These are phyloP conservation scores for Rubroboletus satanas DNA, from an alignment of 768 basidiomycete species.

Conservation along the genomic window DNA sequence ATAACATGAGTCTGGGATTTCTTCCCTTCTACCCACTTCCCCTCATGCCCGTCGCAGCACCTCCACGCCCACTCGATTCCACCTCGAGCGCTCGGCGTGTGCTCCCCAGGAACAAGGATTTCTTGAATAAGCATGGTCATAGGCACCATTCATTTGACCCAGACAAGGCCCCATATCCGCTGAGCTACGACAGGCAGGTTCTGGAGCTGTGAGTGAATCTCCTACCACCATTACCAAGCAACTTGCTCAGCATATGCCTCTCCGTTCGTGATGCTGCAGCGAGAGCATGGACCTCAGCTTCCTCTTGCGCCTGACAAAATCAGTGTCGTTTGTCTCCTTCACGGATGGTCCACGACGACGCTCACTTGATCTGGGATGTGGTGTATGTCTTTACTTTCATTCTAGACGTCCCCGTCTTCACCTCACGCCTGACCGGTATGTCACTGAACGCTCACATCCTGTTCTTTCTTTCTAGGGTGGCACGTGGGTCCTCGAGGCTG, in stretches of 20 bases:
- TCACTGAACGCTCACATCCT: not conserved
- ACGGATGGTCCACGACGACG: constrained; percentile 45
- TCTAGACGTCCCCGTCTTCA: not conserved
- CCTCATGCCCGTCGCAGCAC: constrained; percentile 20
- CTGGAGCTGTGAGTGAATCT: constrained; percentile 59
- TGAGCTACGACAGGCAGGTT: constrained; percentile 64
- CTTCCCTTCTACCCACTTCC: constrained; percentile 18
- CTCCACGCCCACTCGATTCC: constrained; percentile 17
- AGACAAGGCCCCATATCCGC: constrained; percentile 78
- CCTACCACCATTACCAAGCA: not conserved
- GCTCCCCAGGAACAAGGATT: constrained; percentile 46
- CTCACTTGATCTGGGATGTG: constrained; percentile 69
- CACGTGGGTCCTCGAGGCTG: constrained; percentile 69
- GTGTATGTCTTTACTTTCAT: constrained; percentile 42
- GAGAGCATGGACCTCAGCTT: constrained; percentile 55
- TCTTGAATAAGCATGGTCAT: constrained; percentile 56
- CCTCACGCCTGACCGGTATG: not conserved
- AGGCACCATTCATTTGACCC: constrained; percentile 64
- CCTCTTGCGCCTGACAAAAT: constrained; percentile 43
- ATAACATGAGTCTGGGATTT: constrained; percentile 9
- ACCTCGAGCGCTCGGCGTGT: constrained; percentile 31
- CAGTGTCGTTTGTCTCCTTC: constrained; percentile 60
- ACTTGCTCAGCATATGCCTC: constrained; percentile 3
- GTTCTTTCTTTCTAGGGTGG: constrained; percentile 44
- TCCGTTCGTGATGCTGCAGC: constrained; percentile 27